Evolutionary conservation across 495 filamentous ascomycete species (phyloP).

Genomic region (Cercophora sp.): DNA sequence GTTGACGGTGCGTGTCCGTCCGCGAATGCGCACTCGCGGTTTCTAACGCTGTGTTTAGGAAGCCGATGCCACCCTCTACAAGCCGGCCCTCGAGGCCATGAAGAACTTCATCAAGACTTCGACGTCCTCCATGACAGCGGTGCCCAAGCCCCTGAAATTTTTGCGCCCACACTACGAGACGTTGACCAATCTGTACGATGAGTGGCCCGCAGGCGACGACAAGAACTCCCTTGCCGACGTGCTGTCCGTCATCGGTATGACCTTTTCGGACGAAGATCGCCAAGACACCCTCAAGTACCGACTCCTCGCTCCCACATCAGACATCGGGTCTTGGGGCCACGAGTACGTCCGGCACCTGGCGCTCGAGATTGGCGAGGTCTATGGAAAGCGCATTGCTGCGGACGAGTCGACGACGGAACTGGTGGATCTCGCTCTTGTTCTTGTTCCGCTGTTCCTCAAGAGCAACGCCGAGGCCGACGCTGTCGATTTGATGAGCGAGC

Average conservation of each 20-base stretch:
- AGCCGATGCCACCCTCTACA: conserved; percentile 81
- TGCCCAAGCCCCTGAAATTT: conserved; percentile 97
- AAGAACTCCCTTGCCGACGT: conserved; percentile 92
- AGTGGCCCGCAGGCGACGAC: conserved; percentile 77
- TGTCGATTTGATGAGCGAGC: conserved; percentile 91
- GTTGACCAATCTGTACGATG: conserved; percentile 78
- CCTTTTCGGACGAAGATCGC: conserved; percentile 93
- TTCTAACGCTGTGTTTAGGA: conserved; percentile 51
- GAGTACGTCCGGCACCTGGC: conserved; percentile 97
- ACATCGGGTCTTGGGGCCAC: conserved; percentile 96
- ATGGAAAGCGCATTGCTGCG: conserved; percentile 61
- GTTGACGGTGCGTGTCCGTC: conserved; percentile 64
- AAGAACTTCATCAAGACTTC: conserved; percentile 98
- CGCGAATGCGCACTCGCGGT: conserved; percentile 19
- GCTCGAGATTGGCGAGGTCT: conserved; percentile 92
- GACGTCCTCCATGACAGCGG: conserved; percentile 97
- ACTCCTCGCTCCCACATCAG: conserved; percentile 80
- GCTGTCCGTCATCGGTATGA: conserved; percentile 97
- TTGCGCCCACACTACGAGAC: conserved; percentile 91
- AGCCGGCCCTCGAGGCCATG: conserved; percentile 87
- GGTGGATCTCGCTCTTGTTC: conserved; percentile 70
- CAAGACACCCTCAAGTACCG: conserved; percentile 95
- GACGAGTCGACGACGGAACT: conserved; percentile 68
- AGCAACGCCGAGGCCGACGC: conserved; percentile 98
- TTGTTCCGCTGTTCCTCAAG: conserved; percentile 93